Evolutionary conservation across 2,329 filamentous ascomycete species (phyloP).

Genomic region (Annulohypoxylon truncatum): DNA sequence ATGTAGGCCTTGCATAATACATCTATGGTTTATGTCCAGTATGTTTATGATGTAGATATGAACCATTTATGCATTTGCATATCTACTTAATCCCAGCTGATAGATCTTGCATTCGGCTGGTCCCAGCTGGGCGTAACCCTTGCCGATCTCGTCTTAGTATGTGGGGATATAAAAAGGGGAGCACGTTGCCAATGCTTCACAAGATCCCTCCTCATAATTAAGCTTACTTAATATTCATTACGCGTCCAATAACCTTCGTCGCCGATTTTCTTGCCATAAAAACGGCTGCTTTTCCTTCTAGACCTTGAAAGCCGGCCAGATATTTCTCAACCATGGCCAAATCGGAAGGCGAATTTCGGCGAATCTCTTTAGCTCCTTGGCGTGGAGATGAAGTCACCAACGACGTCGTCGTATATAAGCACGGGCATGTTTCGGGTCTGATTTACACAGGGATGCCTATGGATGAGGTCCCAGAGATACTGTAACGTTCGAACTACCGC

Average conservation of each 20-base stretch:
- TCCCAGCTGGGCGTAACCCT: neutral
- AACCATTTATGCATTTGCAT: neutral
- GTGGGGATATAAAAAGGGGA: neutral
- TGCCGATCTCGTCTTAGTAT: neutral
- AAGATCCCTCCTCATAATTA: neutral
- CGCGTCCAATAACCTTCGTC: neutral
- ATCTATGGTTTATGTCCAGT: no score
- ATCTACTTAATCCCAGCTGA: neutral
- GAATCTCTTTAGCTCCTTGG: conserved; percentile 20
- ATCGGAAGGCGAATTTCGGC: conserved; percentile 22
- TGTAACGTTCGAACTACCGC: neutral
- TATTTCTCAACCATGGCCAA: conserved; percentile 15
- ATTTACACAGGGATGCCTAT: conserved; percentile 19
- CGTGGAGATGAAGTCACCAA: conserved; percentile 21
- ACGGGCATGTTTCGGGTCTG: conserved; percentile 25
- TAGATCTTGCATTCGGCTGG: neutral
- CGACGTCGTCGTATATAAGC: conserved; percentile 9
- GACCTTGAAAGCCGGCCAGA: neutral
- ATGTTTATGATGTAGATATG: neutral
- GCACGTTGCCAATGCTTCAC: neutral
- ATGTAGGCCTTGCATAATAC: no score
- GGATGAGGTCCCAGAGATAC: neutral
- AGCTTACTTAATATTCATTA: neutral
- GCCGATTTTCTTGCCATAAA: neutral
- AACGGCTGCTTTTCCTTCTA: neutral